These are phyloP conservation scores for Astraeus odoratus DNA, from an alignment of 768 basidiomycete species.

Conservation along the genomic window DNA sequence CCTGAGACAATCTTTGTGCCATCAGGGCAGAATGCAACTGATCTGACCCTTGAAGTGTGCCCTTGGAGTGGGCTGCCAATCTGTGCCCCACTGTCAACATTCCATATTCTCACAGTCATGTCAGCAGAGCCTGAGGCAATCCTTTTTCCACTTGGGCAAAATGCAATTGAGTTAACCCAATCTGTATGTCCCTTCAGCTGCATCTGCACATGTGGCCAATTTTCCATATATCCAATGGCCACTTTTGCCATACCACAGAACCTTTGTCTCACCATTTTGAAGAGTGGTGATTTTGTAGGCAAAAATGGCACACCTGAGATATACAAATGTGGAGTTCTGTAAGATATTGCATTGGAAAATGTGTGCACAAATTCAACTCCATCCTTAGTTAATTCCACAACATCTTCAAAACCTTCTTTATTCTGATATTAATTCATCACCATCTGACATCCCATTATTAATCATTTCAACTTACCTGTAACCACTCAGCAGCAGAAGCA, in stretches of 20 bases:
- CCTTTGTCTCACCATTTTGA: neutral
- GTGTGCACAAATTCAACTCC: conserved; percentile 22
- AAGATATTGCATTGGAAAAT: conserved; percentile 25
- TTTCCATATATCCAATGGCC: neutral
- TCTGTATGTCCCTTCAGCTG: conserved; percentile 3
- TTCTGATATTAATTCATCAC: too few species aligned
- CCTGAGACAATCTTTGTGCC: too few species aligned
- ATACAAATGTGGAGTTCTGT: conserved; percentile 10
- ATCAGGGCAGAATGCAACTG: too few species aligned
- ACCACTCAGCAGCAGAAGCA: neutral
- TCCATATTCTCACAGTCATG: too few species aligned
- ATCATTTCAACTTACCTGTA: neutral
- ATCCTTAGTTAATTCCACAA: conserved; percentile 17
- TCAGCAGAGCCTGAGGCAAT: too few species aligned
- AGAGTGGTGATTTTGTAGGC: conserved; percentile 20
- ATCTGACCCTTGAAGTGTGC: too few species aligned
- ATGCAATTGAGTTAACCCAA: conserved; percentile 13
- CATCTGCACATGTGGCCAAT: conserved; percentile 13
- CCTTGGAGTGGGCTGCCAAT: too few species aligned
- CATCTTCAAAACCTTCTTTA: conserved; percentile 4
- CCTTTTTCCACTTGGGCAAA: neutral
- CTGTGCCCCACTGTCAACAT: neutral
- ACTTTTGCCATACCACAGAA: neutral
- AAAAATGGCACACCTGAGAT: conserved; percentile 32
- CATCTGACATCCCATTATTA: too few species aligned